Conservation (phyloP, 805 yeast genomes). For the Dipodascus geniculatus region DNA sequence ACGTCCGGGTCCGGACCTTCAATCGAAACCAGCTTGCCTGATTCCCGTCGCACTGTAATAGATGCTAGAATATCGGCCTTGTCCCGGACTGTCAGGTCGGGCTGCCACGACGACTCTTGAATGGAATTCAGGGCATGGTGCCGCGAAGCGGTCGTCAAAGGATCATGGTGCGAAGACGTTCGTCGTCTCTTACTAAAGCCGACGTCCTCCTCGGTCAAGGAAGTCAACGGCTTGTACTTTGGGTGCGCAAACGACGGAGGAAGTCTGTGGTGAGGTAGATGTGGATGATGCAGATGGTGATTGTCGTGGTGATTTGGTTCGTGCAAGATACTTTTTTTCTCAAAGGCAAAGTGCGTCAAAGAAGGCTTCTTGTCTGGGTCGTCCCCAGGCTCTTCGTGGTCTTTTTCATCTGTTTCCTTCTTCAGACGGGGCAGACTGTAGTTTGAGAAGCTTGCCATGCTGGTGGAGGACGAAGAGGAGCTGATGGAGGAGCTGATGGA, state of each 20-base stretch:
- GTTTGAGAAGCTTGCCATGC: neutral
- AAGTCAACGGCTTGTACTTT: neutral
- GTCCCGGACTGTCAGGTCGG: slow-evolving; percentile 13
- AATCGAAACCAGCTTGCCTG: slow-evolving; percentile 10
- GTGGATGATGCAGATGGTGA: neutral
- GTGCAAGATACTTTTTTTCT: neutral
- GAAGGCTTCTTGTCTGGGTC: neutral
- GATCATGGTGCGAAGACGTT: slow-evolving; percentile 17
- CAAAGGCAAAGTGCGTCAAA: neutral
- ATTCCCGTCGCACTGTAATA: slow-evolving; percentile 4
- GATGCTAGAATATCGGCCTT: slow-evolving; percentile 17
- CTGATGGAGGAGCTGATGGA: neutral
- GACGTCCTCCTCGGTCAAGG: slow-evolving; percentile 6
- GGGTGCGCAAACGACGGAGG: neutral
- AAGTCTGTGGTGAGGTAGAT: neutral
- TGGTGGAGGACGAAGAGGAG: neutral
- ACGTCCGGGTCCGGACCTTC: slow-evolving; percentile 14
- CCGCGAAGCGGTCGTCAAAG: slow-evolving; percentile 6
- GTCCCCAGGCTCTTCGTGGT: neutral
- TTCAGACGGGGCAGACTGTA: neutral
- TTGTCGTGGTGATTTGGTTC: neutral
- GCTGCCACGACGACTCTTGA: slow-evolving; percentile 5
- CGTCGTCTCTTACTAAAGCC: slow-evolving; percentile 11
- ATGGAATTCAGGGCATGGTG: neutral
- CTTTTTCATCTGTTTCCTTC: neutral